Base-by-base conservation (phyloP, 192 early-diverging fungal genomes). In the Coemansia sp. region DNA sequence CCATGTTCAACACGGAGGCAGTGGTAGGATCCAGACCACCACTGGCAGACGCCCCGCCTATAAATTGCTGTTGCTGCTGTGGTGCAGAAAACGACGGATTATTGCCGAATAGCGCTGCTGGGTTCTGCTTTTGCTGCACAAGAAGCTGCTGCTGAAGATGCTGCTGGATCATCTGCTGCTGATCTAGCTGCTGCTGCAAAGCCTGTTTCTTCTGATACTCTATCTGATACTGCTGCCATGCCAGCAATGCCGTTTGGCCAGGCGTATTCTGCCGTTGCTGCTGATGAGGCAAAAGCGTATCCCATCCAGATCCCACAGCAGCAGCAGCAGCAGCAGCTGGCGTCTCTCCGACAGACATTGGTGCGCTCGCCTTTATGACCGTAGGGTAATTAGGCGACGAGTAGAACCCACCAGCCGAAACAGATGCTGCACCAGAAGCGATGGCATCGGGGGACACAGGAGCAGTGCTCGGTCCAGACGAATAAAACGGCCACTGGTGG, bases 171-270 rank as follows among this genome's bases (percentile, higher is more conserved):
- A 22, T 55, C 39, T 70, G 73, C 61, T 75, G 68, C 50, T 67
- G 60, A 9, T 70, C 64, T 29, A 67, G 64, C 54, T 70, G 68
- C 58, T 70, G 64, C 61, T 66, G 74, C 58, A 67, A 32, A 10
- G 54, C 57, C 58, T 57, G 27, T 25, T 71, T 67, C 39, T 64
- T 65, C 57, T 76, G 74, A 34, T 67, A 25, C 64, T 76, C 68
- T 1, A 64, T 18, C 64, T 76, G 74, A 65, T 71, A 76, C 61
- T 76, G 74, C 47, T 71, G 74, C 74, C 74, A 76, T 22, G 64
- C 74, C 35, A 53, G 20, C 25, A 75, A 62, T 5, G 73, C 67
- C 1, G 67, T 29, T 25, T 57, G 55, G 6, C 55, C 20, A 10
- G 45, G 11, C 22, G 14, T 50, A 25, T 2, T 19, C 62, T 13